A percentile compares a stretch with the other conserved stretches of the same genome.
Conservation (phyloP, 345 rosid species). For the Balakata baccata region DNA sequence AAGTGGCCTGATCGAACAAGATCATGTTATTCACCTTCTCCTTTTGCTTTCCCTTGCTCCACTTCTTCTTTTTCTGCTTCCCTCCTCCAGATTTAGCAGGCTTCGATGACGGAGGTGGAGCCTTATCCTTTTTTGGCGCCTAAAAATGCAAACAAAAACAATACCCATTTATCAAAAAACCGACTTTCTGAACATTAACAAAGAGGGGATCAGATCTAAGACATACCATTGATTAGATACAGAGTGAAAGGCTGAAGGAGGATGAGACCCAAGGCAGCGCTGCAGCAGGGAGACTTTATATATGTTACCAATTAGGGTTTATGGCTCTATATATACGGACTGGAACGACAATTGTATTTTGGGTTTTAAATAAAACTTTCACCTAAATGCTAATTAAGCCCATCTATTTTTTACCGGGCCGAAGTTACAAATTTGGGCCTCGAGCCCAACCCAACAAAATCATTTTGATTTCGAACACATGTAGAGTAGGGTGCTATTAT, state of each 20-base stretch:
- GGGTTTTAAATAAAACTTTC: neutral
- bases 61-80: conserved; percentile 52
- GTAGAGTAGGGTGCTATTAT: too few relatives aligned
- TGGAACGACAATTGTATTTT: neutral
- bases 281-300: neutral
- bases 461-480: too few relatives aligned
- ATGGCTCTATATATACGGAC: neutral
- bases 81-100: conserved; percentile 59
- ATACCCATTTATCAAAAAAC: neutral
- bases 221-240: neutral
- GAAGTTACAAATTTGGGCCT: too few relatives aligned
- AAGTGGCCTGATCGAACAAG: conserved; percentile 30
- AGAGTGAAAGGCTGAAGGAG: too few relatives aligned
- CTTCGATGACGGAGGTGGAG: conserved; percentile 51
- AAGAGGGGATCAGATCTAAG: neutral
- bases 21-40: conserved; percentile 38
- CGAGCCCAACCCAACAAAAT: too few relatives aligned
- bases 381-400: neutral
- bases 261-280: neutral
- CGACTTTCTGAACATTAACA: neutral
- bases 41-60: conserved; percentile 39
- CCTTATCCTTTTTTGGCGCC: conserved; percentile 59
- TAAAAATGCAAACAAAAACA: neutral
- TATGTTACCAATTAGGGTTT: neutral
- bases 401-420: neutral